Percentiles rank a stretch among this genome's conserved stretches.
Conservation (phyloP, 1,284 basidiomycete species). For the Lentinus polychrous region DNA sequence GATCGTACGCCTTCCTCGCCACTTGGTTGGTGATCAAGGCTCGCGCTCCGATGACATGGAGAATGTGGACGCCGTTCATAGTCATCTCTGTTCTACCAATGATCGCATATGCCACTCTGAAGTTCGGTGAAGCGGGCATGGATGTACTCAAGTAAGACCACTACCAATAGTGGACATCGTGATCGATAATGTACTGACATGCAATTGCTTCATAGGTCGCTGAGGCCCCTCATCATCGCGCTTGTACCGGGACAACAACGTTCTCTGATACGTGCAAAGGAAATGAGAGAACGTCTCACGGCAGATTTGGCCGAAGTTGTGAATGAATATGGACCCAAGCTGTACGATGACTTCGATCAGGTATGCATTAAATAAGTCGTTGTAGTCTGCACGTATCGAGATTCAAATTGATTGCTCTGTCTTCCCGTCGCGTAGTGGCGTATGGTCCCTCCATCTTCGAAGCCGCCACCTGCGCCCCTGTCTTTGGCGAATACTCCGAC, state of each 20-base stretch:
- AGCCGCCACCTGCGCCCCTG: conserved; percentile 46
- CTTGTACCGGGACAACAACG: conserved; percentile 89
- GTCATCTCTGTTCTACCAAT: conserved; percentile 76
- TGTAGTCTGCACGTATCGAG: background rate
- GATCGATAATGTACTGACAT: conserved; percentile 20
- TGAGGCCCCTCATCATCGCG: conserved; percentile 88
- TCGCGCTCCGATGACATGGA: conserved; percentile 56
- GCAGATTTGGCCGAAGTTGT: conserved; percentile 88
- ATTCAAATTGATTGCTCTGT: background rate
- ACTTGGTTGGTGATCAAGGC: conserved; percentile 72
- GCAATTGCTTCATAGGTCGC: conserved; percentile 49
- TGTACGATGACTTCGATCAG: conserved; percentile 86
- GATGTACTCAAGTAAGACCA: conserved; percentile 90
- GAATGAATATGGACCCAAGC: conserved; percentile 82
- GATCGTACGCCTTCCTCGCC: conserved; percentile 77
- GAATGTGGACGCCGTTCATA: conserved; percentile 76
- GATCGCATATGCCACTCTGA: conserved; percentile 92
- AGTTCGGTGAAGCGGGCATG: conserved; percentile 99
- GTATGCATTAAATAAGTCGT: conserved; percentile 2
- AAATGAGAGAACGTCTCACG: conserved; percentile 73
- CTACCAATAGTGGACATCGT: conserved; percentile 15
- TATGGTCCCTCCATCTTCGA: conserved; percentile 77
- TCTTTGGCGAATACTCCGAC: conserved; percentile 54
- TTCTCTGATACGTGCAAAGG: conserved; percentile 75
- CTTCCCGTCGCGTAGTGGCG: conserved; percentile 45